Percentiles rank a stretch among this genome's conserved stretches.
Conservation (phyloP, 768 basidiomycete species). For the Phylloporus sp. region DNA sequence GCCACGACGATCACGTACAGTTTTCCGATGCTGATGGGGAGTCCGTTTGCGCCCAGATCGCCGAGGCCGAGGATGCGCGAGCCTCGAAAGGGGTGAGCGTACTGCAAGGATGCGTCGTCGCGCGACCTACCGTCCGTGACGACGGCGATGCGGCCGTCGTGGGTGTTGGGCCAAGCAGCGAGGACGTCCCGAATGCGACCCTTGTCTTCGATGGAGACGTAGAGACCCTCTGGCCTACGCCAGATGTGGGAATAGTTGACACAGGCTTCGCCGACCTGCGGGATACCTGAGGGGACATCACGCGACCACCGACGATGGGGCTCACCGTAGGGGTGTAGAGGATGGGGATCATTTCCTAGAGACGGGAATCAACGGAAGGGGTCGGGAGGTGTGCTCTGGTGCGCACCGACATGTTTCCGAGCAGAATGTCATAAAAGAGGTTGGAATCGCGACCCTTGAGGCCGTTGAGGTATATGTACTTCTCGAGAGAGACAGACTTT, state of each 20-base stretch:
- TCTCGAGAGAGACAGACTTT: slow-evolving; percentile 53
- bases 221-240: slow-evolving; percentile 56
- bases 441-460: slow-evolving; percentile 58
- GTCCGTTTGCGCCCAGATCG: slow-evolving; percentile 37
- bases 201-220: slow-evolving; percentile 62
- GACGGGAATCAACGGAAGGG: neutral
- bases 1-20: slow-evolving; percentile 41
- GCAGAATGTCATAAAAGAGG: slow-evolving; percentile 61
- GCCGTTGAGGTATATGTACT: slow-evolving; percentile 65
- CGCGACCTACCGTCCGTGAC: slow-evolving; percentile 60
- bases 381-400: neutral
- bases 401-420: slow-evolving; percentile 55
- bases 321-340: slow-evolving; percentile 71
- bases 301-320: slow-evolving; percentile 2
- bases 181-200: slow-evolving; percentile 58
- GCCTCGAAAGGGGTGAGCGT: slow-evolving; percentile 25
- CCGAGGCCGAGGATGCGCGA: slow-evolving; percentile 71
- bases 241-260: slow-evolving; percentile 66
- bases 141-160: slow-evolving; percentile 58
- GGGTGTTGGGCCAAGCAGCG: slow-evolving; percentile 42
- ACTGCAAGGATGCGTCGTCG: neutral
- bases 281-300: slow-evolving; percentile 17
- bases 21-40: slow-evolving; percentile 67
- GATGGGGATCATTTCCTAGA: slow-evolving; percentile 55
- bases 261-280: slow-evolving; percentile 62